Base-by-base conservation (phyloP, 768 basidiomycete genomes). In the Pleurotus ostreatus region DNA sequence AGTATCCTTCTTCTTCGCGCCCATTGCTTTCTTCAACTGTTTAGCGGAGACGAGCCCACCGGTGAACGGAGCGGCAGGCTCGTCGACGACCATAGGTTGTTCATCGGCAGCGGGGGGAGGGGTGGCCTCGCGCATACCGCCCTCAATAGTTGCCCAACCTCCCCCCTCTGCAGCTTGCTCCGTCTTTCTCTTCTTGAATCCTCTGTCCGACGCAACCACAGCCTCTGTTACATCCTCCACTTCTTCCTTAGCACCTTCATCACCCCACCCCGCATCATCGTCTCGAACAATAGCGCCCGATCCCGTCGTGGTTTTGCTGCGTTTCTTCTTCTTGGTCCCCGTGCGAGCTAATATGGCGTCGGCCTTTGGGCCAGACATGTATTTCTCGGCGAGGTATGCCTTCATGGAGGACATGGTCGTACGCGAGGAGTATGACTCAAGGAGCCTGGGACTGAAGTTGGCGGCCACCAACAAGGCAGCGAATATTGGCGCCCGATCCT, bases 321-420 rank as follows among this genome's bases (percentile, higher is more conserved):
- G 80, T 71, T 89, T 92, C 74, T 88, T 90, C 71, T 87, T 88
- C 67, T 78, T 79, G 0, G 74, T 72, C 2, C 72, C 76, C 0
- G 80, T 69, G 45, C 83, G 83, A 3, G 94, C 77, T 6, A 98
- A 78, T 60, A 98, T 98, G 5, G 93, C 94, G 62, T 98, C 96
- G 2, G 95, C 94, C 65, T 98, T 98, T 0, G 92, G 85, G 1
- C 96, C 96, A 4, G 94, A 86, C 94, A 98, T 96, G 75, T 98
- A 98, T 60, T 91, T 92, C 61, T 87, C 81, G 0, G 92, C 92
- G 15, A 95, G 80, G 68, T 95, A 95, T 20, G 90, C 78, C 68
- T 93, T 87, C 75, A 95, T 79, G 57, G 71, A 66, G 13, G 79
- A 71, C 78, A 79, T 80, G 40, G 44, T 64, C 38, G 11, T 34